Conservation (phyloP, 495 filamentous ascomycete genomes). For the Niebla homalea region DNA sequence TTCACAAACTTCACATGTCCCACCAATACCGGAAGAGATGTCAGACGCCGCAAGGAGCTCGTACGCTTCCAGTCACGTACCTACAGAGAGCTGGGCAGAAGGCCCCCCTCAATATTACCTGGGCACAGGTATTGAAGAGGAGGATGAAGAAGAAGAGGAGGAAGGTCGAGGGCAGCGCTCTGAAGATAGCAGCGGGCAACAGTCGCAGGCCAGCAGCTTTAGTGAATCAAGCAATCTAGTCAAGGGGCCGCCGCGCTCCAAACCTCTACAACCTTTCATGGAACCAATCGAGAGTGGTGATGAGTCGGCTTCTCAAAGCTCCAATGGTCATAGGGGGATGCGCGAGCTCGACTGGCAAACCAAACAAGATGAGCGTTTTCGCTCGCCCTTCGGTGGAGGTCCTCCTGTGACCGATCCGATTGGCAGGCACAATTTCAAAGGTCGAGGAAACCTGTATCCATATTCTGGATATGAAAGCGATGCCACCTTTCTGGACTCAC, state of each 20-base stretch:
- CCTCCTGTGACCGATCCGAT: constrained; percentile 16
- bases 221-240: constrained; percentile 53
- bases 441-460: constrained; percentile 9
- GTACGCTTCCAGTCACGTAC: constrained; percentile 68
- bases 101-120: constrained; percentile 37
- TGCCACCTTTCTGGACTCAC: constrained; percentile 13
- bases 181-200: constrained; percentile 15
- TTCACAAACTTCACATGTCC: constrained; percentile 58
- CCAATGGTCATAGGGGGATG: constrained; percentile 8
- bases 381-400: constrained; percentile 7
- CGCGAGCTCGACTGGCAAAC: constrained; percentile 20
- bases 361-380: constrained; percentile 14
- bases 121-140: constrained; percentile 28
- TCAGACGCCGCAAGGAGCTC: constrained; percentile 47
- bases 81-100: constrained; percentile 58
- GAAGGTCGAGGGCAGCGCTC: constrained; percentile 5
- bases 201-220: constrained; percentile 33
- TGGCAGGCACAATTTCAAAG: constrained; percentile 16
- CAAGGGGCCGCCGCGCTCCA: constrained; percentile 65
- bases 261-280: constrained; percentile 57
- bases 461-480: constrained; percentile 16
- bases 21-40: constrained; percentile 79
- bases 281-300: constrained; percentile 43
- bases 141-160: constrained; percentile 24
- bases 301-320: constrained; percentile 7